Percentiles rank a stretch among this genome's conserved stretches.
Evolutionary conservation across 2,329 filamentous ascomycete species (phyloP).

Genomic region (Cercospora brassicicola): DNA sequence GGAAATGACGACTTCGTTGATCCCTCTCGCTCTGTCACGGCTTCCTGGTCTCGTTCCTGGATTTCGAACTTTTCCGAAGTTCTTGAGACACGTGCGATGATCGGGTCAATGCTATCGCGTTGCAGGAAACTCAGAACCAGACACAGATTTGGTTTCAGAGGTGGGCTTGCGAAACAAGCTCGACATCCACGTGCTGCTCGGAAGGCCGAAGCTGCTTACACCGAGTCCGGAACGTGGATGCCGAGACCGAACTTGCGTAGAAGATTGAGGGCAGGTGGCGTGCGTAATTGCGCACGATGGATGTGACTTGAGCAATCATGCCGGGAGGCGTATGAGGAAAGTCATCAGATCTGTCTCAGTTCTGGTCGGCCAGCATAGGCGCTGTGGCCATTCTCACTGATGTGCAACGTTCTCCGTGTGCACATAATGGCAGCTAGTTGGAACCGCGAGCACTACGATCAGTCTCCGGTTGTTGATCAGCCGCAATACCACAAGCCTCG

Average conservation of each 20-base stretch:
- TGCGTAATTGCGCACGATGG: not conserved
- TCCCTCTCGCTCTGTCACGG: not conserved
- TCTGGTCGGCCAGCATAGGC: not conserved
- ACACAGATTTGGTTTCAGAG: not conserved
- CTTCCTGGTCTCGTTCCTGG: not conserved
- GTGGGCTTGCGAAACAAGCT: not conserved
- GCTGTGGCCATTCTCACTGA: not conserved
- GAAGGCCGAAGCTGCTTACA: not conserved
- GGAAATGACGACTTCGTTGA: not conserved
- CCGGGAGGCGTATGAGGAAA: not conserved
- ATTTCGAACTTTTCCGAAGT: not conserved
- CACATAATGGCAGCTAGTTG: not conserved
- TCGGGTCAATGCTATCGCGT: not conserved
- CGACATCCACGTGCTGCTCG: not conserved
- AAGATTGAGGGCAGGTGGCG: no score
- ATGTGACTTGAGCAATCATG: not conserved
- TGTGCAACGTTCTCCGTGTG: not conserved
- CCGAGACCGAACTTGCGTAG: no score
- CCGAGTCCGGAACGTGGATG: not conserved
- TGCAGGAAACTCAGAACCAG: not conserved
- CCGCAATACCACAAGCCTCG: not conserved
- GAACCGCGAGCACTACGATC: not conserved
- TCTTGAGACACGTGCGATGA: not conserved
- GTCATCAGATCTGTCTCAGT: not conserved
- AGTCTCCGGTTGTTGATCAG: not conserved